Evolutionary conservation across 1,139 yeast species (phyloP).

Genomic region (Scheffersomyces segobiensis): DNA sequence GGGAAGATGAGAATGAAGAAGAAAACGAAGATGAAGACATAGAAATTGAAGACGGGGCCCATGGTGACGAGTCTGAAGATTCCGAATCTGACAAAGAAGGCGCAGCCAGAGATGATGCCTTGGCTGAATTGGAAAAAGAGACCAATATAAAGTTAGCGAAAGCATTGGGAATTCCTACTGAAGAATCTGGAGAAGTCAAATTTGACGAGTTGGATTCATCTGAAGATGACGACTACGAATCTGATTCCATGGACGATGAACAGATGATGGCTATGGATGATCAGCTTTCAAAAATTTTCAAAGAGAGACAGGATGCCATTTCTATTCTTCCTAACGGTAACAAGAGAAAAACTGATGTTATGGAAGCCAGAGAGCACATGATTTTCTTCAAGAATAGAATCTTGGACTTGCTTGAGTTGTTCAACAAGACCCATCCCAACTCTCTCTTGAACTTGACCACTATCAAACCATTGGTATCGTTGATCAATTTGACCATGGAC

Average conservation of each 20-base stretch:
- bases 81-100: conserved; percentile 21
- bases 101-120: conserved; percentile 21
- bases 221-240: conserved; percentile 51
- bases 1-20: conserved; percentile 21
- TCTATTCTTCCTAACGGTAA: conserved; percentile 56
- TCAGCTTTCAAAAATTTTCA: conserved; percentile 79
- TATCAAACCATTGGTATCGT: conserved; percentile 59
- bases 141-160: conserved; percentile 74
- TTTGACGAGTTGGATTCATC: conserved; percentile 41
- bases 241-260: conserved; percentile 92
- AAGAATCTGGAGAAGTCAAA: conserved; percentile 45
- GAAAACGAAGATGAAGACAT: conserved; percentile 27
- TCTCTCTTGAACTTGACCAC: conserved; percentile 45
- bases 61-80: conserved; percentile 30
- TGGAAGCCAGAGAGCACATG: conserved; percentile 78
- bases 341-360: conserved; percentile 67
- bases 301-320: conserved; percentile 70
- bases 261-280: conserved; percentile 95
- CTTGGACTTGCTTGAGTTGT: conserved; percentile 72
- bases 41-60: conserved; percentile 26
- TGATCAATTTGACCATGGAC: conserved; percentile 69
- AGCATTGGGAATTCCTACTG: conserved; percentile 71
- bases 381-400: conserved; percentile 76
- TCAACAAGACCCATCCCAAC: conserved; percentile 47
- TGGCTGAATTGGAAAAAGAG: conserved; percentile 62